Percentiles rank a stretch among this genome's conserved stretches.
These are phyloP conservation scores for Protea cynaroides DNA, from an alignment of 164 flowering plant species.

Conservation along the genomic window DNA sequence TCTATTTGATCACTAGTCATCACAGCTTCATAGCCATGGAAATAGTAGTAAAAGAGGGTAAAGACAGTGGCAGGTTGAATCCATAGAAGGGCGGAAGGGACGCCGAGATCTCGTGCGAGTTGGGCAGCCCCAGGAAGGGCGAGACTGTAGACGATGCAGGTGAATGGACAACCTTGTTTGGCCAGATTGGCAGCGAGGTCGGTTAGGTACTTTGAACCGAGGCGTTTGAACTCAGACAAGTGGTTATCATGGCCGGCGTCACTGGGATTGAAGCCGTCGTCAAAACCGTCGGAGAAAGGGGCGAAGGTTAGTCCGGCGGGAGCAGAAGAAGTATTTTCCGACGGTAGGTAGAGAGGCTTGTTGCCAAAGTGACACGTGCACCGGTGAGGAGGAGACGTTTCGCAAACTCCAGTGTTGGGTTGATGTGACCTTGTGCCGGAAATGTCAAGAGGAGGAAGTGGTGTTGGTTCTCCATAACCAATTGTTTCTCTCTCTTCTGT, in stretches of 20 bases:
- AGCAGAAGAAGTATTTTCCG: slow-evolving; percentile 5
- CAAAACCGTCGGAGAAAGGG: slow-evolving; percentile 21
- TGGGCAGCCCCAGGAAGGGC: slow-evolving; percentile 16
- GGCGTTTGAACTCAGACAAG: not conserved
- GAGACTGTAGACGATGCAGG: slow-evolving; percentile 11
- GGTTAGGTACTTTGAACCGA: slow-evolving; percentile 8
- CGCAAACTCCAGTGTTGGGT: slow-evolving; percentile 27
- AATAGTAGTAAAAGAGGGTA: slow-evolving; percentile 8
- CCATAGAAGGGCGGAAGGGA: slow-evolving; percentile 15
- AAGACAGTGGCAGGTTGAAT: slow-evolving; percentile 18
- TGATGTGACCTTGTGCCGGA: slow-evolving; percentile 29
- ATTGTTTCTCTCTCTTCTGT: too few relatives aligned
- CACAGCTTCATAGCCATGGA: slow-evolving; percentile 9
- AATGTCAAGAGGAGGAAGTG: slow-evolving; percentile 19
- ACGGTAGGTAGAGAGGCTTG: slow-evolving; percentile 14
- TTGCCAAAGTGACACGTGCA: slow-evolving; percentile 20
- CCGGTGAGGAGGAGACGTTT: slow-evolving; percentile 18
- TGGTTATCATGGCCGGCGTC: not conserved
- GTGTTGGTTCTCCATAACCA: too few relatives aligned
- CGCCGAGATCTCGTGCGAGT: slow-evolving; percentile 11
- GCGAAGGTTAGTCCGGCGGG: too few relatives aligned
- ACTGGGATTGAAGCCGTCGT: not conserved
- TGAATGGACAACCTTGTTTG: not conserved
- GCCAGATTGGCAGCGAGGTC: not conserved
- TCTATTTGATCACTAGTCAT: not conserved